Conservation (phyloP, 495 filamentous ascomycete genomes). For the Aspergillus sclerotioniger region DNA sequence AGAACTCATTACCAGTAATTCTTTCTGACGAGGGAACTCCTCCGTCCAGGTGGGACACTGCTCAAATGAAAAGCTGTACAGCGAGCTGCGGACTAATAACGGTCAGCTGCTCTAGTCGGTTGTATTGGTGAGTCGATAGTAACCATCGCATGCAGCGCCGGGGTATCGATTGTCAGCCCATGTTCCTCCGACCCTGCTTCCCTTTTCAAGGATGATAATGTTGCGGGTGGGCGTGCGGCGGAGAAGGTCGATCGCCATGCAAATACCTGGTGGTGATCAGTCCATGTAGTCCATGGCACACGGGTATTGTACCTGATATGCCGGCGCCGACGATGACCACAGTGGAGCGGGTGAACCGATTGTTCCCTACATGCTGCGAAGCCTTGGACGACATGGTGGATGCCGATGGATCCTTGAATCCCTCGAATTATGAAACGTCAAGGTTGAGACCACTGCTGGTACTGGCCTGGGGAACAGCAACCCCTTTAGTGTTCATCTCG, state of each 20-base stretch:
- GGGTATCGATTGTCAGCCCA: constrained; percentile 57
- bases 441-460: background rate
- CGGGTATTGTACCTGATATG: constrained; percentile 33
- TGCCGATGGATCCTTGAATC: background rate
- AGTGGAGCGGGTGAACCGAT: constrained; percentile 41
- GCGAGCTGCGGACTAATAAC: constrained; percentile 38
- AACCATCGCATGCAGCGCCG: constrained; percentile 53
- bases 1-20: constrained; percentile 47
- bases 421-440: background rate
- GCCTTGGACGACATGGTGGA: background rate
- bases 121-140: background rate
- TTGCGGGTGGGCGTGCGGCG: constrained; percentile 51
- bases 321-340: constrained; percentile 57
- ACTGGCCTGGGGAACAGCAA: too few relatives aligned
- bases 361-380: constrained; percentile 20
- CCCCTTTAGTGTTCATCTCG: too few relatives aligned
- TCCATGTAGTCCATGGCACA: background rate
- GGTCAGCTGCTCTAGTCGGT: constrained; percentile 1
- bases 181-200: constrained; percentile 53
- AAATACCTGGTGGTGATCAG: constrained; percentile 37
- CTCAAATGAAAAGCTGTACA: constrained; percentile 68
- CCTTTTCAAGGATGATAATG: constrained; percentile 56
- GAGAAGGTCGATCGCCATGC: constrained; percentile 58
- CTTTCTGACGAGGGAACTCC: constrained; percentile 62
- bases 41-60: constrained; percentile 63